phyloP scores from a whole-genome alignment of 2,329 filamentous ascomycete species.

The Xylariaceae sp. region DNA sequence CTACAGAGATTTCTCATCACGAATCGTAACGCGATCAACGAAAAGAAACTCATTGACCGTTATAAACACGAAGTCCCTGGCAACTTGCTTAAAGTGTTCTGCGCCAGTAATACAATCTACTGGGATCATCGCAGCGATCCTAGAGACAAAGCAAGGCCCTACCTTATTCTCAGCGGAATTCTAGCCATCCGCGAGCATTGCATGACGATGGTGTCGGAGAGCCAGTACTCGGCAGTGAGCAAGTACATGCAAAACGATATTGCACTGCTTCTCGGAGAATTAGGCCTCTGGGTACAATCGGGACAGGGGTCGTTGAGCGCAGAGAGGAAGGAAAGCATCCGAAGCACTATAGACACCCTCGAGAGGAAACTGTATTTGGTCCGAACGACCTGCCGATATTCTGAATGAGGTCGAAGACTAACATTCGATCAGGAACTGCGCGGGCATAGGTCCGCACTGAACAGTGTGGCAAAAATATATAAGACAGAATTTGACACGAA shows the following conservation, averaged over 20 bases:
- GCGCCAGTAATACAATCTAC: constrained; percentile 53
- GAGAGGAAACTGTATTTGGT: constrained; percentile 38
- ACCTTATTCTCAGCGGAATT: constrained; percentile 52
- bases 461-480: not conserved
- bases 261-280: constrained; percentile 48
- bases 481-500: constrained; percentile 12
- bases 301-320: constrained; percentile 47
- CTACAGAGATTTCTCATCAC: constrained; percentile 42
- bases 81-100: constrained; percentile 47
- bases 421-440: constrained; percentile 13
- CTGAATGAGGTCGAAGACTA: not conserved
- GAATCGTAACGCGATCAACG: constrained; percentile 48
- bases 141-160: constrained; percentile 36
- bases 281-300: constrained; percentile 53
- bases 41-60: constrained; percentile 33
- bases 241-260: constrained; percentile 51
- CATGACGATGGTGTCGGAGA: constrained; percentile 52
- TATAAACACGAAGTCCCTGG: constrained; percentile 41
- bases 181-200: constrained; percentile 50
- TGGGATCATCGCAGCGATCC: constrained; percentile 45
- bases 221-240: constrained; percentile 46
- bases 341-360: constrained; percentile 42
- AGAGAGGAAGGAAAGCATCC: constrained; percentile 46
- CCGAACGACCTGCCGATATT: not conserved
- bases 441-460: constrained; percentile 12